Evolutionary conservation across 2,329 filamentous ascomycete species (phyloP).

Genomic region (Nemania bipapillata): DNA sequence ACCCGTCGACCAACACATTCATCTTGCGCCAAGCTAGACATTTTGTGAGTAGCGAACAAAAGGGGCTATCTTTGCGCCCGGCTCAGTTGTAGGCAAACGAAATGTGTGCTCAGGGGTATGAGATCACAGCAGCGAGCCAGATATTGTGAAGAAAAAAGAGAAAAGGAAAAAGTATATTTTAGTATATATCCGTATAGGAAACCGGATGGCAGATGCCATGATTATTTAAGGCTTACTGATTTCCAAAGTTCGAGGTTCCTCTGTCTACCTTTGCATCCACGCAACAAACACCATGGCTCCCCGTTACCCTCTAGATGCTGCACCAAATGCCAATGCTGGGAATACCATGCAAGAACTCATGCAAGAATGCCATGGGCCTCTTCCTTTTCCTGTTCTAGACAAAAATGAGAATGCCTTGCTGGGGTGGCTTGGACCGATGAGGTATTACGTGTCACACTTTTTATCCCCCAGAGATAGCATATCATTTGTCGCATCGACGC

Average conservation of each 20-base stretch:
- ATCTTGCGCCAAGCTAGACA: conserved; percentile 7
- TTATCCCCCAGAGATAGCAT: not conserved
- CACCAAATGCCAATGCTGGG: conserved; percentile 7
- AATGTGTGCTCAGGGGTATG: not conserved
- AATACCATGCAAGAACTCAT: conserved; percentile 6
- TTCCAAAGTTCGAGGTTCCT: conserved; percentile 1
- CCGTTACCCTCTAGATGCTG: conserved; percentile 1
- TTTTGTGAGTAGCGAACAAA: conserved; percentile 1
- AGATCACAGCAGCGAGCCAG: not conserved
- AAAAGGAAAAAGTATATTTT: no score
- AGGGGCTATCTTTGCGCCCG: conserved; percentile 2
- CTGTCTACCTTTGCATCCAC: conserved; percentile 2
- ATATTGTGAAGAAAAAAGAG: not conserved
- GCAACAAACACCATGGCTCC: conserved; percentile 3
- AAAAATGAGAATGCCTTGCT: not conserved
- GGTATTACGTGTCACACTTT: not conserved
- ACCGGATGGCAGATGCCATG: not conserved
- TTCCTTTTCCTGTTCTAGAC: conserved; percentile 1
- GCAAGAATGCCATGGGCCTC: conserved; percentile 7
- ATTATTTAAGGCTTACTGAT: conserved; percentile 4
- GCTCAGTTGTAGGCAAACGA: not conserved
- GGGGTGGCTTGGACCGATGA: conserved; percentile 5
- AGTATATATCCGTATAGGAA: not conserved
- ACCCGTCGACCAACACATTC: conserved; percentile 5
- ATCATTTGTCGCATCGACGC: not conserved